Evolutionary conservation across 352 stramenopile species (phyloP).

Genomic region (Phytophthora idaei): DNA sequence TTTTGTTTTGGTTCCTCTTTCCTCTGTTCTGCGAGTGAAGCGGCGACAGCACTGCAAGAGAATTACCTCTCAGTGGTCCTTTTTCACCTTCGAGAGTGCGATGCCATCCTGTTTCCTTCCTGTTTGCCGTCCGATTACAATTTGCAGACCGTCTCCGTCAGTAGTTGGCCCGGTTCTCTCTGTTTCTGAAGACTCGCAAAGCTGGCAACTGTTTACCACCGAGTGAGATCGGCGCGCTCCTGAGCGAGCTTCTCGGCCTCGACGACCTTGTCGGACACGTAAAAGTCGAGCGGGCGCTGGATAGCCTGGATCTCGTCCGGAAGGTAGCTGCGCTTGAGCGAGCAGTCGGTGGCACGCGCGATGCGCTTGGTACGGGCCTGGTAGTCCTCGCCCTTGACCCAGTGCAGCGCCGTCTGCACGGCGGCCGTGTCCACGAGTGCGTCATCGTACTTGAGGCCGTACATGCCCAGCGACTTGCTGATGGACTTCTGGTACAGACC

Average conservation of each 20-base stretch:
- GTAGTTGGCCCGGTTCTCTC: not conserved
- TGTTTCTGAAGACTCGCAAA: slow-evolving; percentile 1
- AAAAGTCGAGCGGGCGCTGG: slow-evolving; percentile 80
- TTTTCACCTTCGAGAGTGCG: slow-evolving; percentile 1
- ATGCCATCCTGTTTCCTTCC: slow-evolving; percentile 11
- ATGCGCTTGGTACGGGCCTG: slow-evolving; percentile 80
- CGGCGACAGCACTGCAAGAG: not conserved
- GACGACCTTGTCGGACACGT: slow-evolving; percentile 66
- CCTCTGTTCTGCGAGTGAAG: slow-evolving; percentile 12
- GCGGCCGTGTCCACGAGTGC: slow-evolving; percentile 81
- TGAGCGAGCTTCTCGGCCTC: slow-evolving; percentile 63
- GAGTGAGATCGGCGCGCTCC: slow-evolving; percentile 81
- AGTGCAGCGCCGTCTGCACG: slow-evolving; percentile 82
- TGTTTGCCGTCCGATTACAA: slow-evolving; percentile 8
- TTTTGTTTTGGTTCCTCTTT: slow-evolving; percentile 24
- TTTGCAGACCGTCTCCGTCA: slow-evolving; percentile 4
- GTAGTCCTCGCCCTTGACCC: slow-evolving; percentile 81
- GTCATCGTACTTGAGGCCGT: slow-evolving; percentile 90
- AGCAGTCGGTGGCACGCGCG: slow-evolving; percentile 81
- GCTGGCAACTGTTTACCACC: slow-evolving; percentile 61
- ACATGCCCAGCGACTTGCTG: slow-evolving; percentile 77
- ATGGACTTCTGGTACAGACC: slow-evolving; percentile 86
- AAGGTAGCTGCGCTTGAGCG: slow-evolving; percentile 85
- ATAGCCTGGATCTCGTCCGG: slow-evolving; percentile 88
- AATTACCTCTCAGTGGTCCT: not conserved